Percentiles rank a stretch among this genome's conserved stretches.
These are phyloP conservation scores for Paramarasmius palmivorus DNA, from an alignment of 1,284 basidiomycete genomes.

Conservation along the genomic window DNA sequence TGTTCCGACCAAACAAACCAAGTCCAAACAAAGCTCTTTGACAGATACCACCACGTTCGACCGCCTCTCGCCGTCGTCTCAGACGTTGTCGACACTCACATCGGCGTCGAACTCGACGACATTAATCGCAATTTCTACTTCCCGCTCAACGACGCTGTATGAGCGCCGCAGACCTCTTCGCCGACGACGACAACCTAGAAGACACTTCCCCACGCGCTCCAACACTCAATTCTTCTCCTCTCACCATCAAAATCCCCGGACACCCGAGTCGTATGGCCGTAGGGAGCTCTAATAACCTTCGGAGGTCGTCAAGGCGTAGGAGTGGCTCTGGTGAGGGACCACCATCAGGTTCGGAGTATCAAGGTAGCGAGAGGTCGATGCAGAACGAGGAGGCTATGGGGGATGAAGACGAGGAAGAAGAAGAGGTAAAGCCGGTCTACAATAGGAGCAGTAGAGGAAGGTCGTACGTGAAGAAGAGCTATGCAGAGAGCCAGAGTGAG, in stretches of 20 bases:
- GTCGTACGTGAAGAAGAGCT: slow-evolving; percentile 41
- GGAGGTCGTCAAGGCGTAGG: slow-evolving; percentile 10
- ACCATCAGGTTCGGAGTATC: slow-evolving; percentile 70
- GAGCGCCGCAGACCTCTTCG: neutral
- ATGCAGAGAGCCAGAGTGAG: slow-evolving; percentile 53
- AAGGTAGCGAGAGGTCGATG: slow-evolving; percentile 45
- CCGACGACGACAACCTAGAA: neutral
- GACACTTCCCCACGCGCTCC: neutral
- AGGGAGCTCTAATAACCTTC: neutral
- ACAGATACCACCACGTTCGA: neutral
- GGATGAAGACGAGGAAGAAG: slow-evolving; percentile 30
- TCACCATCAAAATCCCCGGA: slow-evolving; percentile 9
- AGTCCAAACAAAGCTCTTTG: slow-evolving; percentile 1
- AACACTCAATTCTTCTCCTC: neutral
- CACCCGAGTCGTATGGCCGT: neutral
- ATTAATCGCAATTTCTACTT: neutral
- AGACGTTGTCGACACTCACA: slow-evolving; percentile 1
- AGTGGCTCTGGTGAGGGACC: neutral
- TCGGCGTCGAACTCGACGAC: slow-evolving; percentile 1
- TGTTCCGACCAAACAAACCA: slow-evolving; percentile 1
- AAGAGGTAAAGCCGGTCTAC: slow-evolving; percentile 31
- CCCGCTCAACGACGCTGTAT: neutral
- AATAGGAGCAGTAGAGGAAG: slow-evolving; percentile 45
- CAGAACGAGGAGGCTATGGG: slow-evolving; percentile 26
- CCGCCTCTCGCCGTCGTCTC: neutral